Evolutionary conservation across 163 green algal genomes (phyloP).

Genomic region (Volvox carteri): DNA sequence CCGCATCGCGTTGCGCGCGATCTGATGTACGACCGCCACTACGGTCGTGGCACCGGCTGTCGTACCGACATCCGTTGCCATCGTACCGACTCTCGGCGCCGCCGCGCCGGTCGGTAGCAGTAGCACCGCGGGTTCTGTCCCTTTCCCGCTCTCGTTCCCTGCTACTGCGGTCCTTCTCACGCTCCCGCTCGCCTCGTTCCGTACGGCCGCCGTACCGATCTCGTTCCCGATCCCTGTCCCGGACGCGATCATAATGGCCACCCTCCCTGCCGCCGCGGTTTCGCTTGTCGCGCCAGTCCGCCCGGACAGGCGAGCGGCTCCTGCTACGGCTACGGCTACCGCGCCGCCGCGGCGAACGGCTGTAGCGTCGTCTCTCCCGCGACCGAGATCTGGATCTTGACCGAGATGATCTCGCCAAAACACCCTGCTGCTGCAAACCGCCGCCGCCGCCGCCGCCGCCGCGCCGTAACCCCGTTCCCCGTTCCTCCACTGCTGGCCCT

Average conservation of each 20-base stretch:
- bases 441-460: background rate
- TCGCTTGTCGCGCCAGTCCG: slow-evolving; percentile 4
- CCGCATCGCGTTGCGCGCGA: background rate
- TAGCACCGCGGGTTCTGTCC: background rate
- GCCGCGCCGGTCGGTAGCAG: too few relatives aligned
- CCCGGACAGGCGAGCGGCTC: slow-evolving; percentile 26
- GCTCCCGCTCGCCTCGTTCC: slow-evolving; percentile 17
- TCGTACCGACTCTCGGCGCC: slow-evolving; percentile 10
- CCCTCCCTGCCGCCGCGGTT: background rate
- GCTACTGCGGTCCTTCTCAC: background rate
- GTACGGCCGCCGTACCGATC: slow-evolving; percentile 2
- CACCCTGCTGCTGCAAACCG: background rate
- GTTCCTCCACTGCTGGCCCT: too few relatives aligned
- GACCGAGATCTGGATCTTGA: slow-evolving; percentile 22
- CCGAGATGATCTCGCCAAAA: background rate
- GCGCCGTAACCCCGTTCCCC: background rate
- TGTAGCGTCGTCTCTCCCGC: slow-evolving; percentile 14
- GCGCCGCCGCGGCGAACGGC: background rate
- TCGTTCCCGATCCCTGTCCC: slow-evolving; percentile 15
- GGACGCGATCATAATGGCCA: background rate
- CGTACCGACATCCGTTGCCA: background rate
- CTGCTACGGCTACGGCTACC: slow-evolving; percentile 43
- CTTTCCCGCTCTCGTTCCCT: slow-evolving; percentile 9
- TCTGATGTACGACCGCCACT: background rate
- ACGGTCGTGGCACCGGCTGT: background rate